phyloP scores from a whole-genome alignment of 2,329 filamentous ascomycete genomes.

The Ophiostoma fasciatum region DNA sequence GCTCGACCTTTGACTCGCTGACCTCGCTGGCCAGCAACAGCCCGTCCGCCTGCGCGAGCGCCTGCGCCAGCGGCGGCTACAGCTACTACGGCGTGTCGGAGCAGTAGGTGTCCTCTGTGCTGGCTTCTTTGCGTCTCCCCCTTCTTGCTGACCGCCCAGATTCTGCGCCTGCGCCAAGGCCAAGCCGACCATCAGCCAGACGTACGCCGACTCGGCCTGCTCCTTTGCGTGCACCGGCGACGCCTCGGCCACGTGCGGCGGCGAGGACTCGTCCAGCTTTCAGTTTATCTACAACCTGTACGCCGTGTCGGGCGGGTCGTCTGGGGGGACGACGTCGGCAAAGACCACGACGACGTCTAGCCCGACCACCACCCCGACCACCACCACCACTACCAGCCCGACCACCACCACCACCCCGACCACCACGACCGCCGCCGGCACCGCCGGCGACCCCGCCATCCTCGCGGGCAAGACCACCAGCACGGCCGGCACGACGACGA shows the following conservation, averaged over 20 bases:
- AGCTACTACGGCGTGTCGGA: conserved; percentile 9
- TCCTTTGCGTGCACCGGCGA: conserved; percentile 7
- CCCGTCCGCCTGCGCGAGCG: conserved; percentile 5
- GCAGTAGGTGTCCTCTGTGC: conserved; percentile 5
- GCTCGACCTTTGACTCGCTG: conserved; percentile 8
- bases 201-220: conserved; percentile 9
- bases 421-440: not conserved
- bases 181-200: conserved; percentile 9
- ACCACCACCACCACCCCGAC: not conserved
- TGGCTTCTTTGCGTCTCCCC: not conserved
- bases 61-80: conserved; percentile 8
- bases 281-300: conserved; percentile 12
- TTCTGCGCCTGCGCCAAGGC: conserved; percentile 9
- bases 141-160: conserved; percentile 3
- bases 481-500: not conserved
- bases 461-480: not conserved
- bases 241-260: conserved; percentile 8
- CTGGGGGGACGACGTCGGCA: too few species aligned
- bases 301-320: not conserved
- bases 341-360: too few species aligned
- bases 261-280: conserved; percentile 7
- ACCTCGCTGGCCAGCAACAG: conserved; percentile 7
- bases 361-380: not conserved
- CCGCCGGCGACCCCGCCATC: not conserved
- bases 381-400: not conserved